These are phyloP conservation scores for Bauhinia variegata DNA, from an alignment of 306 rosid species.

Conservation along the genomic window DNA sequence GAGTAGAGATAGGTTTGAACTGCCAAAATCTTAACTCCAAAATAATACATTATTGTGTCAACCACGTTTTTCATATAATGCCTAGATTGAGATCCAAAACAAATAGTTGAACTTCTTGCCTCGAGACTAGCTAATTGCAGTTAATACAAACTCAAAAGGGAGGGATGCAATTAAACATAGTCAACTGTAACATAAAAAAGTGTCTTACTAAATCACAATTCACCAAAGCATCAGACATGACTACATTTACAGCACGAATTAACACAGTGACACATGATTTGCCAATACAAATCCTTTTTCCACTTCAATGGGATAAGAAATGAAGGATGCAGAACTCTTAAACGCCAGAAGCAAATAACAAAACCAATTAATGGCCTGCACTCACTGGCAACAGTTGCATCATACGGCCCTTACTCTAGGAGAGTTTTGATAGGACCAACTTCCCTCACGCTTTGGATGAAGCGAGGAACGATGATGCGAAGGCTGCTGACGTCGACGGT, in stretches of 20 bases:
- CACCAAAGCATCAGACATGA: constrained; percentile 3
- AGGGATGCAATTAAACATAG: too few species aligned
- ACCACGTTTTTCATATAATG: too few species aligned
- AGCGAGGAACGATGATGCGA: constrained; percentile 67
- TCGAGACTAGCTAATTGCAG: too few species aligned
- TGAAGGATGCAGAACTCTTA: not conserved
- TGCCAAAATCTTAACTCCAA: too few species aligned
- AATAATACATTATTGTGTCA: too few species aligned
- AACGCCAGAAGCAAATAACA: not conserved
- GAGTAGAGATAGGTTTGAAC: too few species aligned
- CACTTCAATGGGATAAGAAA: constrained; percentile 19
- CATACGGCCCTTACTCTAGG: constrained; percentile 1
- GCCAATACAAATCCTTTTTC: constrained; percentile 15
- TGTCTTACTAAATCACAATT: constrained; percentile 22
- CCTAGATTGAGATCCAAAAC: too few species aligned
- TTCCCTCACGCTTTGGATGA: constrained; percentile 41
- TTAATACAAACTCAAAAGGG: too few species aligned
- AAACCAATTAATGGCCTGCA: constrained; percentile 16
- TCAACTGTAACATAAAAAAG: too few species aligned
- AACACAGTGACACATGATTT: not conserved
- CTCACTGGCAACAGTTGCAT: too few species aligned
- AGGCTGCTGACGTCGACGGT: constrained; percentile 48
- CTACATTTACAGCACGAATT: constrained; percentile 5
- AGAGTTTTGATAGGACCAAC: constrained; percentile 34
- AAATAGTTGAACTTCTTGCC: too few species aligned